phyloP scores from a whole-genome alignment of 768 basidiomycete genomes.

The Cystobasidium tubakii region DNA sequence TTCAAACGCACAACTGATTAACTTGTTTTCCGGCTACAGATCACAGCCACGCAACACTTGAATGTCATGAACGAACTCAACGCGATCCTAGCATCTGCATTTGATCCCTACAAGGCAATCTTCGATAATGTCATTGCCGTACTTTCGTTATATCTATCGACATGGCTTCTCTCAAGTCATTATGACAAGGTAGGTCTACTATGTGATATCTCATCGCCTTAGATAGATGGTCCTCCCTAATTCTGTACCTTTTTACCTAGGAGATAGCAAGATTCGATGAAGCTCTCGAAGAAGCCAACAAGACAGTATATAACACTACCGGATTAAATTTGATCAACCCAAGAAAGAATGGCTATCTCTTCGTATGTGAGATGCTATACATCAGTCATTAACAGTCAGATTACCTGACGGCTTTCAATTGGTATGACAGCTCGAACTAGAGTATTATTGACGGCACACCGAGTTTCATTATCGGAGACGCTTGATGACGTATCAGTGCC shows the following conservation, averaged over 20 bases:
- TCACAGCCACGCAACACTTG: constrained; percentile 82
- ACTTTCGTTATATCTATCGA: constrained; percentile 71
- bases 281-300: constrained; percentile 65
- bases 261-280: constrained; percentile 66
- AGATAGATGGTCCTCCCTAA: neutral
- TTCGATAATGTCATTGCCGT: constrained; percentile 74
- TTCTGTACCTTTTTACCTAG: constrained; percentile 51
- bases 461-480: too few species aligned
- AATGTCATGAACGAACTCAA: constrained; percentile 89
- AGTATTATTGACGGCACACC: constrained; percentile 59
- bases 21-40: constrained; percentile 52
- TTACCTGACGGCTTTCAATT: constrained; percentile 19
- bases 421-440: constrained; percentile 95
- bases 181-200: constrained; percentile 66
- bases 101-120: constrained; percentile 66
- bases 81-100: constrained; percentile 74
- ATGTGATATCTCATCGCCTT: neutral
- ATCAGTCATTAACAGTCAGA: neutral
- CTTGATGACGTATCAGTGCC: too few species aligned
- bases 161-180: constrained; percentile 64
- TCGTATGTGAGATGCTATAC: constrained; percentile 58
- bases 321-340: constrained; percentile 87
- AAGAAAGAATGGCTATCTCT: constrained; percentile 75
- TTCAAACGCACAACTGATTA: neutral
- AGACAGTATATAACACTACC: constrained; percentile 68